Evolutionary conservation across 805 yeast genomes (phyloP).

Genomic region (Candida wancherniae): DNA sequence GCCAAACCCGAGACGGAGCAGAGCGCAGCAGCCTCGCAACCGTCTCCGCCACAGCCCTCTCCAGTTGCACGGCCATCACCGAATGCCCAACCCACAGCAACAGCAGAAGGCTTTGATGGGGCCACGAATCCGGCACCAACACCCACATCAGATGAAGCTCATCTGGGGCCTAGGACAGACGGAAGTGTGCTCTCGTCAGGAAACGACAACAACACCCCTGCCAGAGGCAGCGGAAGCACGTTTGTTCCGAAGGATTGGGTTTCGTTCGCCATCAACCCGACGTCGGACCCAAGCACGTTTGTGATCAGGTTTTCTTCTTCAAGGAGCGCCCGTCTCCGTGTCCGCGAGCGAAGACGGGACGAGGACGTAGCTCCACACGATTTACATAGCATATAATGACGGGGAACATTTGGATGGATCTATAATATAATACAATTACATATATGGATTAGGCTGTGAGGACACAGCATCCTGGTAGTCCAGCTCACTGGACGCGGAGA

Average conservation of each 20-base stretch:
- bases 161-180: no score
- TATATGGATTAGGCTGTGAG: no score
- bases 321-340: constrained; percentile 3
- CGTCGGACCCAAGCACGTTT: constrained; percentile 3
- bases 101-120: not conserved
- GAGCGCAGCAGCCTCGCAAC: not conserved
- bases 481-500: no score
- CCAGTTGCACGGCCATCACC: constrained; percentile 2
- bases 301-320: constrained; percentile 5
- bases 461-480: no score
- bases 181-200: no score
- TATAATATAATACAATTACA: no score
- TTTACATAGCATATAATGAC: no score
- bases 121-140: not conserved
- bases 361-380: no score
- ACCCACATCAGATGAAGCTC: not conserved
- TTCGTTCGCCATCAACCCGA: constrained; percentile 3
- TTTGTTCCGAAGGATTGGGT: constrained; percentile 11
- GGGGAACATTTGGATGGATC: no score
- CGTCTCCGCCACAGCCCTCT: constrained; percentile 2
- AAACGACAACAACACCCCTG: not conserved
- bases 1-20: constrained; percentile 3
- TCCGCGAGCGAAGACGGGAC: constrained; percentile 3
- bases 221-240: not conserved
- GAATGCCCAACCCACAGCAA: constrained; percentile 3